phyloP scores from a whole-genome alignment of 176 grass and related monocot species.

The Juncus inflexus region DNA sequence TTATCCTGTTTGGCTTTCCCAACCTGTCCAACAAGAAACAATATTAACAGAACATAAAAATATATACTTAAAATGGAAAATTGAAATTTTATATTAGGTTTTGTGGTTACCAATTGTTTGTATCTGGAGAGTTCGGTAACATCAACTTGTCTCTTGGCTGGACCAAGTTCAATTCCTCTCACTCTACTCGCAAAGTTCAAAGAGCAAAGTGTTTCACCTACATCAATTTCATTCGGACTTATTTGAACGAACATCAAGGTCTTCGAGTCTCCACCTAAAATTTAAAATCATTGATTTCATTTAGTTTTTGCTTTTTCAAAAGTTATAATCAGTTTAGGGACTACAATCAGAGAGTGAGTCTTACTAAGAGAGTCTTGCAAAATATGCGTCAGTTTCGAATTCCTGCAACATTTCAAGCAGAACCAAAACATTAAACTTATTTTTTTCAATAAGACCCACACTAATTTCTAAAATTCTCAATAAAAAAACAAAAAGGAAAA shows the following conservation, averaged over 20 bases:
- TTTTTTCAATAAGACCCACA: neutral
- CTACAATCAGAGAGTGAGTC: neutral
- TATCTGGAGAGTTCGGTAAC: conserved; percentile 76
- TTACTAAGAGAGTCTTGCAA: conserved; percentile 91
- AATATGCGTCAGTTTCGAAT: conserved; percentile 89
- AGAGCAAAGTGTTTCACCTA: conserved; percentile 92
- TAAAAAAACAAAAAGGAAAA: neutral
- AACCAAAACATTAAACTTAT: conserved; percentile 2
- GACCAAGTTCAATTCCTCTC: conserved; percentile 89
- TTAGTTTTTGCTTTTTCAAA: neutral
- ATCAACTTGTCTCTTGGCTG: conserved; percentile 81
- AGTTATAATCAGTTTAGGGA: too few species aligned
- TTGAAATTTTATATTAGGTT: neutral
- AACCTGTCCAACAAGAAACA: conserved; percentile 33
- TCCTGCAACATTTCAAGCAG: conserved; percentile 39
- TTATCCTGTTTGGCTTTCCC: conserved; percentile 77
- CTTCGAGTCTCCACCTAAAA: conserved; percentile 92
- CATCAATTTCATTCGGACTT: conserved; percentile 84
- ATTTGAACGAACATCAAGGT: conserved; percentile 99
- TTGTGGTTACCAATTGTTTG: conserved; percentile 61
- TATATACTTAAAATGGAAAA: neutral
- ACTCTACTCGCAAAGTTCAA: conserved; percentile 95
- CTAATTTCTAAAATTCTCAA: too few species aligned
- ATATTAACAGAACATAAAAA: neutral
- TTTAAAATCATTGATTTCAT: neutral